Base-by-base conservation (phyloP, 2,329 filamentous ascomycete species). In the Aureobasidium namibiae region DNA sequence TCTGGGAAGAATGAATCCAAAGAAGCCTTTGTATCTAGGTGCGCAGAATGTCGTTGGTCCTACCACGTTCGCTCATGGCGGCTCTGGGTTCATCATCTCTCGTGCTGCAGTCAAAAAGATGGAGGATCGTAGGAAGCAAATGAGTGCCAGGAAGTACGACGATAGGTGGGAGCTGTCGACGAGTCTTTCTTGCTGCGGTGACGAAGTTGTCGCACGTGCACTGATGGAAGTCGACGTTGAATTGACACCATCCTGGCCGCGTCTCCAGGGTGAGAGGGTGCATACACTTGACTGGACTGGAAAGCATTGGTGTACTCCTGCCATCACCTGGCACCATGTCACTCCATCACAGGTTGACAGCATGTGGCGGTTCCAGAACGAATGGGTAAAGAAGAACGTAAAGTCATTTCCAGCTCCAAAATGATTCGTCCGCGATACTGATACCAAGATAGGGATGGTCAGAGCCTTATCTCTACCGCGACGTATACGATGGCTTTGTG, bases 181-280 rank as follows among this genome's bases (percentile, higher is more conserved):
- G 23, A 69, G 70, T 31, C 64, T 72, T 13, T 80, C 84, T 60
- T 81, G 78, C 66, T 81, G 79, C 52, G 80, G 80, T 6, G 80
- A 82, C 57, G 78, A 77, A 41, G 74, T 82, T 7, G 67, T 81
- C 3, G 80, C 79, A 3, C 78, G 73, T 68, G 74, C 73, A 5
- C 63, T 82, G 45, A 73, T 72, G 62, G 72, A 77, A 41, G 74
- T 72, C 21, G 75, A 75, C 1, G 71, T 81, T 10, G 64, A 69
- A 4, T 56, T 82, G 60, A 75, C 73, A 6, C 67, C 68, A 23
- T 68, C 72, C 0, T 76, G 70, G 66, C 76, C 76, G 0, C 69
- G 76, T 52, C 69, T 78, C 13, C 75, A 78, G 61, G 69, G 73
- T 41, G 74, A 76, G 59, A 73, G 70, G 21, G 73, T 73, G 5